Evolutionary conservation across 345 rosid species (phyloP), one percentile per base, ranked within the genome.

Genomic region (Carallia brachiata): DNA sequence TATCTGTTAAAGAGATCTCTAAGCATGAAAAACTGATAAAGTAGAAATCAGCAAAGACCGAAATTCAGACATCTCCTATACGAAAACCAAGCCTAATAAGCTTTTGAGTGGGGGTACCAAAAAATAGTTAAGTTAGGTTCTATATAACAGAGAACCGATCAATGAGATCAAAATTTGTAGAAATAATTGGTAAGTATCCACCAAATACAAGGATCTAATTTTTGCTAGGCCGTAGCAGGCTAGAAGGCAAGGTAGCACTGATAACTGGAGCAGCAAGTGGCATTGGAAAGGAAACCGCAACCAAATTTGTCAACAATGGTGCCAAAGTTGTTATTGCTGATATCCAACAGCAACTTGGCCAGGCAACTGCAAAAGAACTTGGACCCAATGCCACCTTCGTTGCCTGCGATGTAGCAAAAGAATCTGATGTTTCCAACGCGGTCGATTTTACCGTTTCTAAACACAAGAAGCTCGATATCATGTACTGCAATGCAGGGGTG

Each of bases 211-310:
- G 30, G 31, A 2, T 47, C 63, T 63, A 5, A 57, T 10, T 66
- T n/a, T 18, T 59, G 31, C 12, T 70, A 50, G 27, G 44, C 17
- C 17, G 61, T 64, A 86, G 93, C 59, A 93, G 83, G 75, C 89
- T 93, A 70, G 89, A 93, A 61, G 96, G 91, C 23, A 93, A 91
- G 78, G 86, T 89, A 57, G 98, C 97, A 0, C 69, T 91, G 30
- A 87, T 93, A 61, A 91, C 98, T 6, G 98, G 98, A 72, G 97
- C 88, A 73, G 98, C 97, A 52, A 84, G 86, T 64, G 97, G 97
- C 55, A 86, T 93, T 36, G 98, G 98, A 31, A 88, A 85, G 80
- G 96, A 86, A 23, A 80, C 98, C 2, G 91, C 98, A 6, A 70
- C 75, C 23, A 84, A 80, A 47, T 93, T 93, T 72, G 77, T 89